Conservation (phyloP, 495 filamentous ascomycete genomes). For the Tuber indicum region DNA sequence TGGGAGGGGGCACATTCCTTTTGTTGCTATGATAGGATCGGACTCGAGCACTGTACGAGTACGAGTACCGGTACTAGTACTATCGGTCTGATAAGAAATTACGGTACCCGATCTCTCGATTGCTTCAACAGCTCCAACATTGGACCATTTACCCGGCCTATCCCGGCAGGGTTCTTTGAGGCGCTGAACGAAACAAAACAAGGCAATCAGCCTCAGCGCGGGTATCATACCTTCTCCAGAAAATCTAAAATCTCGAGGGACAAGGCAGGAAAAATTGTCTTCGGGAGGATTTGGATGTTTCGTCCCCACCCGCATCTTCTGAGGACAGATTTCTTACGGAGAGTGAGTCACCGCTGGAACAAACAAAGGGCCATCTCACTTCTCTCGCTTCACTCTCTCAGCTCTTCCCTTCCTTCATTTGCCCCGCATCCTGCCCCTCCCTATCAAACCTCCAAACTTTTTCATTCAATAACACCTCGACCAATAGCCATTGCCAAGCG, state of each 20-base stretch:
- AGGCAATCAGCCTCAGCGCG: too few relatives aligned
- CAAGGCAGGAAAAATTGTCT: neutral
- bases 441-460: neutral
- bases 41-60: too few relatives aligned
- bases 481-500: neutral
- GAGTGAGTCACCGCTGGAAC: neutral
- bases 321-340: neutral
- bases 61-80: too few relatives aligned
- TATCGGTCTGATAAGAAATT: too few relatives aligned
- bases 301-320: neutral
- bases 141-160: neutral
- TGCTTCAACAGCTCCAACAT: too few relatives aligned
- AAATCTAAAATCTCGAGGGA: neutral
- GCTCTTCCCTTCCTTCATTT: neutral
- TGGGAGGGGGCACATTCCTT: too few relatives aligned
- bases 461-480: neutral
- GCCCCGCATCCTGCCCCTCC: conserved; percentile 5
- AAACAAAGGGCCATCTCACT: neutral
- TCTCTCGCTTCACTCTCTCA: neutral
- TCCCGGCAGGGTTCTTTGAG: neutral
- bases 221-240: too few relatives aligned
- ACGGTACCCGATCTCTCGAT: too few relatives aligned
- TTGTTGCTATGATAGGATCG: too few relatives aligned
- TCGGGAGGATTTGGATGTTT: neutral
- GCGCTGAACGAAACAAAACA: neutral